A percentile compares a stretch with the other conserved stretches of the same genome.
These are phyloP conservation scores for Geotrichum phurueaensis DNA, from an alignment of 1,139 yeast genomes.

Conservation along the genomic window DNA sequence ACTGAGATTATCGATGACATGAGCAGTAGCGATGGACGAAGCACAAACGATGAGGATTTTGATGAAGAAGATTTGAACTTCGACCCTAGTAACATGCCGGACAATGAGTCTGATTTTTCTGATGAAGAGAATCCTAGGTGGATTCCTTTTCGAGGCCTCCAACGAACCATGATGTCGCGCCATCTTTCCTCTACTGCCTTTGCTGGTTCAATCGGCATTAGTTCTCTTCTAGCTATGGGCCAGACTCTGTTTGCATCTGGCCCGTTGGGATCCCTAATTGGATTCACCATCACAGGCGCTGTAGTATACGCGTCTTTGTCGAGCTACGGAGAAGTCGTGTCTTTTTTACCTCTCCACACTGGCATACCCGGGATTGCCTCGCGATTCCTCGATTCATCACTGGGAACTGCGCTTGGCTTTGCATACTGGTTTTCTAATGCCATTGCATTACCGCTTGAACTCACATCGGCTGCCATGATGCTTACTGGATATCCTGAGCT, in stretches of 20 bases:
- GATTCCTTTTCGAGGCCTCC: slow-evolving; percentile 17
- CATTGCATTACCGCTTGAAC: slow-evolving; percentile 70
- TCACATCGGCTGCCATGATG: slow-evolving; percentile 74
- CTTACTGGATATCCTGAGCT: slow-evolving; percentile 57
- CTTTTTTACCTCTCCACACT: slow-evolving; percentile 73
- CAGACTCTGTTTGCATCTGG: slow-evolving; percentile 74
- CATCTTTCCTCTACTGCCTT: slow-evolving; percentile 78
- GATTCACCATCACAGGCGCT: slow-evolving; percentile 60
- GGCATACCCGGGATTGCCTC: slow-evolving; percentile 58
- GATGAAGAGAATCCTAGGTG: slow-evolving; percentile 12
- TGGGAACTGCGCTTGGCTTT: slow-evolving; percentile 79
- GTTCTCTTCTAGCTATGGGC: slow-evolving; percentile 69
- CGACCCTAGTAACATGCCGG: slow-evolving; percentile 9
- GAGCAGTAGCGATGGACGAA: slow-evolving; percentile 12
- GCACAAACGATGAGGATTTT: not conserved
- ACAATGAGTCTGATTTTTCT: slow-evolving; percentile 6
- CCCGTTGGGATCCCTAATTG: slow-evolving; percentile 72
- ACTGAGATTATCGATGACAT: slow-evolving; percentile 18
- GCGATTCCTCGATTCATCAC: slow-evolving; percentile 76
- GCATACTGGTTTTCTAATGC: slow-evolving; percentile 71
- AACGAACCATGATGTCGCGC: slow-evolving; percentile 58
- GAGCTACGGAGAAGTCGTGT: slow-evolving; percentile 82
- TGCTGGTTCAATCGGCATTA: slow-evolving; percentile 84
- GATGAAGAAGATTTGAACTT: slow-evolving; percentile 5
- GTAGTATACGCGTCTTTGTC: slow-evolving; percentile 65